phyloP scores from a whole-genome alignment of 1,139 yeast genomes.

The Saccharomycopsis hybrid region DNA sequence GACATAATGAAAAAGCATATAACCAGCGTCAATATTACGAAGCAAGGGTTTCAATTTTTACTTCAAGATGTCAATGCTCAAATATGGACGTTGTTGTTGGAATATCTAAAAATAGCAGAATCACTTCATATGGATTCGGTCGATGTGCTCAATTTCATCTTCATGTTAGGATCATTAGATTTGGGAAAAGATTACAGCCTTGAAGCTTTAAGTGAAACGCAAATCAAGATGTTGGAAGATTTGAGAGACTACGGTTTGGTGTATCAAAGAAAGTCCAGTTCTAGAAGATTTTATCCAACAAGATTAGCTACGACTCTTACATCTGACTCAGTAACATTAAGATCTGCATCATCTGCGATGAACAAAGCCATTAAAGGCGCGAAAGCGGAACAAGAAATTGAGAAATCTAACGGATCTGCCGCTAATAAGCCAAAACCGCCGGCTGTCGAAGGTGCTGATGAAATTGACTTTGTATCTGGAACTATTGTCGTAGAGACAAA shows the following conservation, averaged over 20 bases:
- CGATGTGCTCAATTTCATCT: conserved; percentile 87
- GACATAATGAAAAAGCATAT: conserved; percentile 26
- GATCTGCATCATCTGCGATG: conserved; percentile 65
- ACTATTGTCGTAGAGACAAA: conserved; percentile 88
- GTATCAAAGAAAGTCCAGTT: conserved; percentile 60
- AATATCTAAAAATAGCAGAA: conserved; percentile 80
- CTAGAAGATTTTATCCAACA: conserved; percentile 79
- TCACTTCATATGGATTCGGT: conserved; percentile 90
- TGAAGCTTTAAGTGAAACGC: conserved; percentile 69
- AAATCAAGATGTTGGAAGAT: conserved; percentile 81
- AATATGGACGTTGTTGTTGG: conserved; percentile 85
- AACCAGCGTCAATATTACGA: conserved; percentile 63
- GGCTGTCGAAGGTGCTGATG: conserved; percentile 29
- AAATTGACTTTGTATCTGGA: conserved; percentile 37
- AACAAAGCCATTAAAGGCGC: conserved; percentile 49
- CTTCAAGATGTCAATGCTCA: conserved; percentile 91
- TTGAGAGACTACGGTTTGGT: conserved; percentile 88
- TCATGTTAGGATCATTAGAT: conserved; percentile 88
- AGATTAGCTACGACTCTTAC: conserved; percentile 86
- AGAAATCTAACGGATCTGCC: conserved; percentile 16
- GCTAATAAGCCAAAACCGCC: conserved; percentile 19
- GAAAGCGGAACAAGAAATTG: conserved; percentile 23
- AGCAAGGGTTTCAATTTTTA: conserved; percentile 87
- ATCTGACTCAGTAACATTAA: conserved; percentile 67
- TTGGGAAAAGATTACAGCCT: conserved; percentile 81